Base-by-base conservation (phyloP, 2,329 filamentous ascomycete genomes). In the Diaporthe citri region DNA sequence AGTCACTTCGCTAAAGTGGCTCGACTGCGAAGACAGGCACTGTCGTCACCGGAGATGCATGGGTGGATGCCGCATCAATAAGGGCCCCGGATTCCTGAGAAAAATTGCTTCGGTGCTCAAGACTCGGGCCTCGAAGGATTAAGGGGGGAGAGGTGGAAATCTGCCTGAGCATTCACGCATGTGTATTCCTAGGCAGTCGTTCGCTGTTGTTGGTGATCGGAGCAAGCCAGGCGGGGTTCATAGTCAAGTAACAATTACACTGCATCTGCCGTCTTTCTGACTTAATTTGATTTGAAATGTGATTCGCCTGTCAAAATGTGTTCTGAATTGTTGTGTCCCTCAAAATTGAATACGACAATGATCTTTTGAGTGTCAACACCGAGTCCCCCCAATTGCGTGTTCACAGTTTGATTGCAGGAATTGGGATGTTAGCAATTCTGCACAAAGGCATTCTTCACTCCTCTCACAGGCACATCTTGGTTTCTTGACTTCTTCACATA, bases 1-100 rank as follows among this genome's bases (percentile, higher is more conserved):
- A 5, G n/a, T 48, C 0, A 74, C 72, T 0, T 72, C 72, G 2
- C n/a, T 74, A 25, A 62, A 73, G 25, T 74, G 46, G 34, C 25
- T 74, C 9, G 59, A 76, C 52, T 76, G 75, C 17, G 60, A 74
- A n/a, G 36, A 67, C 22, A 36, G 17, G 1, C 48, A 52, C 31
- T 76, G 75, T 12, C 67, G 52, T 2, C 72, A 72, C 25, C 6
- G n/a, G 12, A 66, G 51, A 36, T 74, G 75, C 31, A 12, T 1
- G 8, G 17, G 10, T 13, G 52, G 28, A 9, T 74, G 72, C 59
- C 48, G 22, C 4, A 71, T 71, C 43, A 76, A 74, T 34, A 69
- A 67, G 43, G 17, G 20, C 2, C 67, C 72, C 4, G 41, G 72
- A 2, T 22, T 62, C 13, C 17, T 76, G 25, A 66, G 13, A 20